Evolutionary conservation across 2,329 filamentous ascomycete genomes (phyloP).

Genomic region (Microdochium trichocladiopsis): DNA sequence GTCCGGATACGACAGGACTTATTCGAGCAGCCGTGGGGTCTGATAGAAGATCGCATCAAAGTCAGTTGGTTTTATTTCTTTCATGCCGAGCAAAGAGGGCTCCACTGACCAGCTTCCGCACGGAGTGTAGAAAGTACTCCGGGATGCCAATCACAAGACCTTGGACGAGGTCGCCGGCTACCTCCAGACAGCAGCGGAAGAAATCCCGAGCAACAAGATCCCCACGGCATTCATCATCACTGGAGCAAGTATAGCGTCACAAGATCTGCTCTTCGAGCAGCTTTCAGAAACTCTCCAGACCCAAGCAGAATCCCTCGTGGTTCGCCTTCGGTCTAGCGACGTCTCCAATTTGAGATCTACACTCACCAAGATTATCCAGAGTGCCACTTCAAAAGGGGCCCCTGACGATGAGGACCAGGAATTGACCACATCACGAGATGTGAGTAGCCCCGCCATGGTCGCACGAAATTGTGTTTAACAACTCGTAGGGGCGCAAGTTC

Average conservation of each 20-base stretch:
- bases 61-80: conserved; percentile 28
- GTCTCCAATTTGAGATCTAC: conserved; percentile 66
- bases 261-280: conserved; percentile 67
- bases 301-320: conserved; percentile 46
- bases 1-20: conserved; percentile 47
- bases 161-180: conserved; percentile 52
- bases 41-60: conserved; percentile 57
- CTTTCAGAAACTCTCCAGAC: conserved; percentile 49
- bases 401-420: conserved; percentile 50
- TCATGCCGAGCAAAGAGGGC: neutral
- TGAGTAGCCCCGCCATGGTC: conserved; percentile 19
- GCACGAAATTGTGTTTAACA: conserved; percentile 11
- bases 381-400: conserved; percentile 41
- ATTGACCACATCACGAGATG: conserved; percentile 36
- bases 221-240: conserved; percentile 68
- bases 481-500: conserved; percentile 50
- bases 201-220: conserved; percentile 38
- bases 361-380: conserved; percentile 67
- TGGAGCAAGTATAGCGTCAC: conserved; percentile 71
- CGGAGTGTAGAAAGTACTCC: conserved; percentile 40
- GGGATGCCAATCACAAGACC: conserved; percentile 54
- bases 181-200: conserved; percentile 29
- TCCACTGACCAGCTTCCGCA: conserved; percentile 1
- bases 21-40: conserved; percentile 58
- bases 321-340: conserved; percentile 62